phyloP scores from a whole-genome alignment of 805 yeast species.

The Hanseniaspora clermontiae region DNA sequence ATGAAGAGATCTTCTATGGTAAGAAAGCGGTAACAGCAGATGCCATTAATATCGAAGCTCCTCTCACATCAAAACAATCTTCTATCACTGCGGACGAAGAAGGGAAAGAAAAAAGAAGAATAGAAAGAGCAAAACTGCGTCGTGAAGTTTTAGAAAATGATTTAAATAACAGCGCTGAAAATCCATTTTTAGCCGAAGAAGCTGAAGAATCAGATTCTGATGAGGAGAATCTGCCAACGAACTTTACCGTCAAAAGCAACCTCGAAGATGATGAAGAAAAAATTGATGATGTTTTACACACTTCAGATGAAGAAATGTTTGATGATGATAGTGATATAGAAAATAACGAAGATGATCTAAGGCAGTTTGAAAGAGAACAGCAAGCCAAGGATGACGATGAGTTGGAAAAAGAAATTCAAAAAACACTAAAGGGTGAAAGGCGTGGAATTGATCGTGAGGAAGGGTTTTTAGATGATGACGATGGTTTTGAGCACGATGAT shows the following conservation, averaged over 20 bases:
- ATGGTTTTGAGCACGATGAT: conserved; percentile 14
- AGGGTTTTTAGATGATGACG: conserved; percentile 13
- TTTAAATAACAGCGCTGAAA: conserved; percentile 24
- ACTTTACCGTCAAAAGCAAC: not conserved
- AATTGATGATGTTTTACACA: conserved; percentile 6
- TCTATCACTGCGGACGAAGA: not conserved
- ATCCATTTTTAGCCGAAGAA: conserved; percentile 13
- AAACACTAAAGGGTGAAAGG: conserved; percentile 14
- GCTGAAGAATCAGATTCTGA: conserved; percentile 11
- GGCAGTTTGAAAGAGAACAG: conserved; percentile 21
- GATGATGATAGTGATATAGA: conserved; percentile 20
- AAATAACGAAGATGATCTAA: conserved; percentile 19
- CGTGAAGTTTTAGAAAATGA: conserved; percentile 34
- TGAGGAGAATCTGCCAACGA: not conserved
- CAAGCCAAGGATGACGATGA: not conserved
- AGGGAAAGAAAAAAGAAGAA: not conserved
- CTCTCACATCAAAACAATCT: not conserved
- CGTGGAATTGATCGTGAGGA: conserved; percentile 16
- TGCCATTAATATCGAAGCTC: not conserved
- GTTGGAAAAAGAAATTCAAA: conserved; percentile 13
- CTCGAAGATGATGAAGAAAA: conserved; percentile 18
- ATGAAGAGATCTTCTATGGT: not conserved
- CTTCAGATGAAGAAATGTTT: conserved; percentile 11
- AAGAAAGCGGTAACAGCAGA: not conserved
- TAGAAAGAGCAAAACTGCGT: conserved; percentile 29